Base-by-base conservation (phyloP, 164 flowering plant genomes). In the Euptelea pleiosperma region DNA sequence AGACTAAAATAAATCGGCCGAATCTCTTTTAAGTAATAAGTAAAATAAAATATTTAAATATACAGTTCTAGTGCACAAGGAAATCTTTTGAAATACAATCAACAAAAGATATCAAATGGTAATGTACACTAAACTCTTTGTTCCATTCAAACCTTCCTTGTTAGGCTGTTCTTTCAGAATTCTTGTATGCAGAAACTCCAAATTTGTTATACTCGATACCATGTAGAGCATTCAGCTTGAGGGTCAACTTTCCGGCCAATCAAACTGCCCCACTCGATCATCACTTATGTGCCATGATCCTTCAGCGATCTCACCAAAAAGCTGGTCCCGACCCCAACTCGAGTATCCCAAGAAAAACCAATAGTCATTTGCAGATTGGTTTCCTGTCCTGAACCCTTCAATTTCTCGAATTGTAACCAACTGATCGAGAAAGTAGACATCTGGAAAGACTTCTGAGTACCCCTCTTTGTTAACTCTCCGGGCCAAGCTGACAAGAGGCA, bases 331-430 rank as follows among this genome's bases (percentile, higher is more conserved):
- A 41, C 72, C 79, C 98, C 98, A 89, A 34, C 82, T 65, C 2
- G 95, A 75, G 54, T 73, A 84, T 7, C 98, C 98, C 69, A 87
- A 62, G 74, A 92, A 89, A 73, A 92, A 89, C 96, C 98, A 92
- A 56, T 69, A 84, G 40, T 79, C 79, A 24, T 55, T 3, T 8
- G 75, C 52, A 58, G 83, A 70, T 34, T 33, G 61, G 51, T 80
- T 81, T 30, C 85, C 82, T 7, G 68, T 60, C 60, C 67, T 81
- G 22, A 85, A 34, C 22, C 55, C 77, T 57, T 78, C 69, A 25
- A 89, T 68, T 62, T 65, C 69, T 52, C 49, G 18, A 49, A 59
- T 7, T 1, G 91, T 80, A 0, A 78, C 82, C 19, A 46, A 22
- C 43, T 87, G 89, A 57, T 83, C 87, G 16, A 90, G 80, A 61